Evolutionary conservation across 2,329 filamentous ascomycete species (phyloP).

Genomic region (Myriosclerotinia scirpicola): DNA sequence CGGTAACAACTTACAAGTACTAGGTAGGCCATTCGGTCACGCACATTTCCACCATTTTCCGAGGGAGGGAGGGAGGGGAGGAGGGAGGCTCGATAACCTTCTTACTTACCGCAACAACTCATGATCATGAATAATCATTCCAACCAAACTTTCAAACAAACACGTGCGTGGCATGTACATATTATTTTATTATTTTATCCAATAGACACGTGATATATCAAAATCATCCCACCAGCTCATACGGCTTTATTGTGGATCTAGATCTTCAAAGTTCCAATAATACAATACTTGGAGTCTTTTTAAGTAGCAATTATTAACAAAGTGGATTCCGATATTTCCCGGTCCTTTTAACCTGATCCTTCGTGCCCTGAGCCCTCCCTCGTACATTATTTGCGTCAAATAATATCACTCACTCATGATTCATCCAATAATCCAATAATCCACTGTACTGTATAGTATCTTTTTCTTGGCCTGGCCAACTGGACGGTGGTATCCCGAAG

Average conservation of each 20-base stretch:
- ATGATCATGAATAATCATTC: not conserved
- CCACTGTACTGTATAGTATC: no score
- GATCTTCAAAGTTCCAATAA: no score
- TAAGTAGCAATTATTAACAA: no score
- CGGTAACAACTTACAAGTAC: not conserved
- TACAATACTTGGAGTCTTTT: no score
- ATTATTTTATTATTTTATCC: not conserved
- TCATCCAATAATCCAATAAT: no score
- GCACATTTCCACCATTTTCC: constrained; percentile 3
- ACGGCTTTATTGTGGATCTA: constrained; percentile 25
- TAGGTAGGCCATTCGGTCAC: not conserved
- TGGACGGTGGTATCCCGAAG: not conserved
- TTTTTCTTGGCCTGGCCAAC: no score
- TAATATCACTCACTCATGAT: no score
- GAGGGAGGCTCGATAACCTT: not conserved
- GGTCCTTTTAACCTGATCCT: constrained; percentile 16
- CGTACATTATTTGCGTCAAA: not conserved
- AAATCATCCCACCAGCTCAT: constrained; percentile 17
- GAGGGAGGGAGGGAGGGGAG: no score
- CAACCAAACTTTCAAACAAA: not conserved
- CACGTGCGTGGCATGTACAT: not conserved
- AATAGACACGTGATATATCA: not conserved
- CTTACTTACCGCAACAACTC: not conserved
- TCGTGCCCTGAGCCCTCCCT: not conserved
- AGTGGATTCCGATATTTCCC: constrained; percentile 20